phyloP scores from a whole-genome alignment of 257 asterid genomes.

The Schizonepeta tenuifolia region DNA sequence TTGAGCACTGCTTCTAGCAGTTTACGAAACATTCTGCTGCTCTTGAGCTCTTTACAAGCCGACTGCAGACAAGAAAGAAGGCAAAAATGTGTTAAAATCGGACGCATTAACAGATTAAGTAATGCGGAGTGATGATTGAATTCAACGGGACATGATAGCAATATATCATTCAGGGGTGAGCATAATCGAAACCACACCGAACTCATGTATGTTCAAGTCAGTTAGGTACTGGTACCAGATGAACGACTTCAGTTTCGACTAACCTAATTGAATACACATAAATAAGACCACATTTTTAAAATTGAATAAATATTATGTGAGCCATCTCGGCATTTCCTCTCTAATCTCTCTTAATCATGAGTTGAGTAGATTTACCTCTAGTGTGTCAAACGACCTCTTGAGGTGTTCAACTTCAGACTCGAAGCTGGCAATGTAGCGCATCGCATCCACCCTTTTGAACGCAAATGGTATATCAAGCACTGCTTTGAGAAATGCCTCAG shows the following conservation, averaged over 20 bases:
- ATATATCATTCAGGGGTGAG: too few species aligned
- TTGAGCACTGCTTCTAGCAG: slow-evolving; percentile 87
- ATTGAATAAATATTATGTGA: too few species aligned
- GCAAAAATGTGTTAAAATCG: background rate
- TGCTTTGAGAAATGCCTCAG: slow-evolving; percentile 80
- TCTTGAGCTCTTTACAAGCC: slow-evolving; percentile 77
- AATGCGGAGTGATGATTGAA: too few species aligned
- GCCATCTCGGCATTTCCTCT: too few species aligned
- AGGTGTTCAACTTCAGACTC: slow-evolving; percentile 76
- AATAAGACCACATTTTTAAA: too few species aligned
- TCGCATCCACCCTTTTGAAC: slow-evolving; percentile 78
- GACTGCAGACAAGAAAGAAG: slow-evolving; percentile 43
- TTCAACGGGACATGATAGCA: too few species aligned
- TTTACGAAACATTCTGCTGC: slow-evolving; percentile 74
- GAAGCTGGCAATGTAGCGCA: slow-evolving; percentile 71
- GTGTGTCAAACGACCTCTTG: slow-evolving; percentile 65
- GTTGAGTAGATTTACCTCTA: slow-evolving; percentile 58
- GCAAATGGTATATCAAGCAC: slow-evolving; percentile 75
- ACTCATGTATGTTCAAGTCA: too few species aligned
- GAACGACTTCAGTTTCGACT: too few species aligned
- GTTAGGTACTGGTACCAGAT: too few species aligned
- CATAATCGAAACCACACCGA: too few species aligned
- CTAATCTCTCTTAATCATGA: background rate
- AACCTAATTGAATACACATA: too few species aligned
- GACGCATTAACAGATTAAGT: background rate